These are phyloP conservation scores for Thraustochytrium striatum DNA, from an alignment of 352 stramenopile genomes.

Conservation along the genomic window DNA sequence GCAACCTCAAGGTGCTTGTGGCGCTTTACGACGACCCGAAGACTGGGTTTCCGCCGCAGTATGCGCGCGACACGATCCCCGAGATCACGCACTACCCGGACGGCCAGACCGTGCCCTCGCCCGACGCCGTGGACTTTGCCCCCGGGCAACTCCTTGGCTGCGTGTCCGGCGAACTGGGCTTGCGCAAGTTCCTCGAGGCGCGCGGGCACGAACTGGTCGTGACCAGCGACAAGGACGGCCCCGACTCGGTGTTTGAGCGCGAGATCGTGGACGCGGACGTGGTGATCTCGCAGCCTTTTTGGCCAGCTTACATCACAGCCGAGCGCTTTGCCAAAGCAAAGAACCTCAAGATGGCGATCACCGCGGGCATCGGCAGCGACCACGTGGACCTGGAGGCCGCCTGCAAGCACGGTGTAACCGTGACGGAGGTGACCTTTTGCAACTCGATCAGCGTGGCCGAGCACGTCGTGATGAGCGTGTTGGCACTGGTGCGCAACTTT, in stretches of 20 bases:
- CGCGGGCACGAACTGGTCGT: constrained; percentile 58
- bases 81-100: constrained; percentile 31
- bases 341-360: constrained; percentile 60
- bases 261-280: constrained; percentile 58
- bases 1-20: constrained; percentile 43
- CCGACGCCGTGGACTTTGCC: not conserved
- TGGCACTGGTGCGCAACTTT: constrained; percentile 58
- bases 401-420: constrained; percentile 58
- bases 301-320: constrained; percentile 59
- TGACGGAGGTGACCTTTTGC: constrained; percentile 59
- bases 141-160: constrained; percentile 56
- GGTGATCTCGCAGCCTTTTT: constrained; percentile 62
- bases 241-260: constrained; percentile 57
- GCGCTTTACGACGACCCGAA: constrained; percentile 39
- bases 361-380: constrained; percentile 58
- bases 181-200: constrained; percentile 59
- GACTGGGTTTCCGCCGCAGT: constrained; percentile 39
- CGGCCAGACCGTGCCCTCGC: constrained; percentile 32
- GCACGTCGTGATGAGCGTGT: constrained; percentile 59
- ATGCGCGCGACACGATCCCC: constrained; percentile 31
- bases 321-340: constrained; percentile 58
- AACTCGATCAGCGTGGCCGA: constrained; percentile 60
- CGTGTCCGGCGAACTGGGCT: constrained; percentile 58
- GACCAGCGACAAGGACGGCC: constrained; percentile 60
- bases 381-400: constrained; percentile 59